Percentiles rank a stretch among this genome's conserved stretches.
These are phyloP conservation scores for Chlamydomonas reinhardtii DNA, from an alignment of 163 green algal genomes.

Conservation along the genomic window DNA sequence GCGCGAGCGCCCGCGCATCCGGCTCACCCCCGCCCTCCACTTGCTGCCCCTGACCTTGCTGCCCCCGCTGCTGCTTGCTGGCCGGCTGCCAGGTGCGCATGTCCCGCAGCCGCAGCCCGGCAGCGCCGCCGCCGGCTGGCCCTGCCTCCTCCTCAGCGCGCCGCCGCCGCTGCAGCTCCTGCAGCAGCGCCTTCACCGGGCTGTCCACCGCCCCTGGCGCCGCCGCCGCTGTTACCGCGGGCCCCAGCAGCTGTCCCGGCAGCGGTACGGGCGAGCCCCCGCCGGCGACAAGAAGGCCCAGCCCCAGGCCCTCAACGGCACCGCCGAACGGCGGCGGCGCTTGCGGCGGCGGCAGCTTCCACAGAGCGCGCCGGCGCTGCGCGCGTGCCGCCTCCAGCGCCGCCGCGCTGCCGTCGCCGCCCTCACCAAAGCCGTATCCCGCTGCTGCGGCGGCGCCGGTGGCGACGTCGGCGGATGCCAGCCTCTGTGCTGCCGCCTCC, in stretches of 20 bases:
- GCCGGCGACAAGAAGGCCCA: too few relatives aligned
- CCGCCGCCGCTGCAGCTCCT: background rate
- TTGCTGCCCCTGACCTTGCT: too few relatives aligned
- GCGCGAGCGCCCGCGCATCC: background rate
- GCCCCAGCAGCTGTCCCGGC: background rate
- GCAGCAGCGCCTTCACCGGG: conserved; percentile 29
- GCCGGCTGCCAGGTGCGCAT: background rate
- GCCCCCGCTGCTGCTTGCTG: background rate
- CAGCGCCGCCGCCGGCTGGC: background rate
- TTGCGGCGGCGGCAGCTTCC: conserved; percentile 25
- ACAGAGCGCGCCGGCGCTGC: conserved; percentile 20
- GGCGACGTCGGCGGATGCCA: background rate
- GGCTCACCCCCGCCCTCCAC: background rate
- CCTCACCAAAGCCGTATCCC: background rate
- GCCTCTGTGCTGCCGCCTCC: background rate
- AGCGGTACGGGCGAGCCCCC: too few relatives aligned
- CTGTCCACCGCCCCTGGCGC: background rate
- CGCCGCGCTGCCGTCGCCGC: background rate
- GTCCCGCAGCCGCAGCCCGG: too few relatives aligned
- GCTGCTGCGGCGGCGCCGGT: background rate
- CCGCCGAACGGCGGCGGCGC: too few relatives aligned
- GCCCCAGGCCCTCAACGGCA: too few relatives aligned
- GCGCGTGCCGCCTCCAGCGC: background rate
- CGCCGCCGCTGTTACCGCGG: background rate
- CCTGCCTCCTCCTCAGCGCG: background rate